These are phyloP conservation scores for Neurospora sp. DNA, from an alignment of 2,329 filamentous ascomycete genomes.

Conservation along the genomic window DNA sequence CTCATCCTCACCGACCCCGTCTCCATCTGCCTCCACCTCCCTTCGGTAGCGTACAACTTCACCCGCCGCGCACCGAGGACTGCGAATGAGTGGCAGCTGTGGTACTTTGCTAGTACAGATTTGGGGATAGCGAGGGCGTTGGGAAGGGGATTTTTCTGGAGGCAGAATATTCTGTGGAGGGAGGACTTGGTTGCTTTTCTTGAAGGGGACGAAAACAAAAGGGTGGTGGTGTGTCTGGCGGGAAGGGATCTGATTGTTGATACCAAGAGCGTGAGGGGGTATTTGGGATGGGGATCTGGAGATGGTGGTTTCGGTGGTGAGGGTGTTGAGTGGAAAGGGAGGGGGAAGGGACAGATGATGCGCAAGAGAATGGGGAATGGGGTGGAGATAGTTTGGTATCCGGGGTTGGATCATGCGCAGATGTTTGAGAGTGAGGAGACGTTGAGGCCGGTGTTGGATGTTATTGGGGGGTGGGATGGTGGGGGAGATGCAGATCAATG, in stretches of 20 bases:
- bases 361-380: conserved; percentile 19
- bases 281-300: conserved; percentile 11
- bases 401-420: conserved; percentile 53
- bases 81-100: conserved; percentile 62
- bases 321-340: conserved; percentile 6
- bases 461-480: conserved; percentile 14
- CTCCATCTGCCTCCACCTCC: conserved; percentile 56
- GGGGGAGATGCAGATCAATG: background rate
- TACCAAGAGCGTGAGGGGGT: conserved; percentile 33
- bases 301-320: background rate
- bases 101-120: conserved; percentile 61
- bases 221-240: conserved; percentile 47
- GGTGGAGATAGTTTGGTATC: conserved; percentile 51
- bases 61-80: conserved; percentile 38
- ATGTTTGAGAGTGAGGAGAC: conserved; percentile 35
- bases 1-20: conserved; percentile 50
- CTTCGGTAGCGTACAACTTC: conserved; percentile 64
- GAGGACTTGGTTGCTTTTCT: conserved; percentile 39
- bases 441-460: conserved; percentile 7
- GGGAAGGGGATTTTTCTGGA: conserved; percentile 61
- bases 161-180: conserved; percentile 59
- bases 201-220: conserved; percentile 16
- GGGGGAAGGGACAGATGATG: conserved; percentile 15
- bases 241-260: conserved; percentile 57
- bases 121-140: conserved; percentile 56